Base-by-base conservation (phyloP, 768 basidiomycete genomes). In the Suillus tomentosus region DNA sequence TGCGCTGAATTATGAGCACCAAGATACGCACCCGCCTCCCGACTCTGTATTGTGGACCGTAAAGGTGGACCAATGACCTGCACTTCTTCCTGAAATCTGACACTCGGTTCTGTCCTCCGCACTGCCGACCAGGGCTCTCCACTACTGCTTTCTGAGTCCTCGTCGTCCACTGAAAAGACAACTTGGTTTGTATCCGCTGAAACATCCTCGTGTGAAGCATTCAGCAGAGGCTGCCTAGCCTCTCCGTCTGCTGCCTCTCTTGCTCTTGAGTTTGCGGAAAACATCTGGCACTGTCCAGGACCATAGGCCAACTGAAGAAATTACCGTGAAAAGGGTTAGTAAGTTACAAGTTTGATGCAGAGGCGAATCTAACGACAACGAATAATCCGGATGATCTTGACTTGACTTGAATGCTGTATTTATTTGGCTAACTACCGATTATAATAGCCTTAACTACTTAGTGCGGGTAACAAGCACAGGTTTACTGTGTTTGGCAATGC, bases 1-100 rank as follows among this genome's bases (percentile, higher is more conserved):
- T 17, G 37, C 51, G 59, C 22, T 47, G 56, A 64, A 56, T 40
- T 43, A 54, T 61, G 58, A 36, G 5, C n/a, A 56, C 31, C 22
- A 64, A 76, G 74, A 67, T 72, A 86, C 90, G 74, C 73, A 94
- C 92, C 91, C 74, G 87, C 80, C 80, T 95, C 93, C 63, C 94
- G 87, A 72, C 92, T 94, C 61, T 87, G 79, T 36, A 81, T 77
- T 27, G 89, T 92, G 24, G 92, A 95, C 73, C 86, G 83, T 43
- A 94, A 77, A 6, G 89, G 80, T 0, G 88, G 89, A 5, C 81
- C 83, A 69, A 90, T 87, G 51, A 90, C 82, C 65, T 89, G 86
- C 1, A 90, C 87, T 42, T 87, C 82, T 59, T 92, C 88, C 65
- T 84, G 78, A 71, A 92, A 91, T 51, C 87, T 81, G 47, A 92